Evolutionary conservation across 2,329 filamentous ascomycete genomes (phyloP).

Genomic region (Orbilia ellipsospora): DNA sequence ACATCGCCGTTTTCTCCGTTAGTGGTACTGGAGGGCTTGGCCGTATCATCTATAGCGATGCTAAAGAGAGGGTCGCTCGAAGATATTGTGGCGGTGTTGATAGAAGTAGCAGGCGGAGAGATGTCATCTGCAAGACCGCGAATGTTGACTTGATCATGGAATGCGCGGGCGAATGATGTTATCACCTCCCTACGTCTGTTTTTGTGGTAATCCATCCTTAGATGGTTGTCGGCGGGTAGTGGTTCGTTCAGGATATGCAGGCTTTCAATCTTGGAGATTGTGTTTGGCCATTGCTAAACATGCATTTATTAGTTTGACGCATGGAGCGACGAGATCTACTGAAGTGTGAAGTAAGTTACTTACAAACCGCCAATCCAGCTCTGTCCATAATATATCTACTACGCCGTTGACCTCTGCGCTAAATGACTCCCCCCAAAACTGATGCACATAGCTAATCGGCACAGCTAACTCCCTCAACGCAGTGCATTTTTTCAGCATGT

Average conservation of each 20-base stretch:
- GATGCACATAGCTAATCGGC: constrained; percentile 36
- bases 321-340: too few relatives aligned
- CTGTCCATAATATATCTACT: constrained; percentile 25
- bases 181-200: constrained; percentile 38
- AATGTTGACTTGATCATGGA: constrained; percentile 50
- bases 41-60: background rate
- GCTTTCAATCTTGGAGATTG: constrained; percentile 33
- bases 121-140: constrained; percentile 26
- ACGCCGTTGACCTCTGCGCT: background rate
- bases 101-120: background rate
- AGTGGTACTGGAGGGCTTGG: background rate
- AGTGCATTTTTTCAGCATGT: constrained; percentile 34
- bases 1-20: background rate
- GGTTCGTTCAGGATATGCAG: constrained; percentile 51
- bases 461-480: constrained; percentile 40
- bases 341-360: background rate
- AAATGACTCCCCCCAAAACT: constrained; percentile 16
- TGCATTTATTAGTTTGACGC: too few relatives aligned
- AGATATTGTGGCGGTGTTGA: background rate
- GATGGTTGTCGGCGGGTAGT: constrained; percentile 22
- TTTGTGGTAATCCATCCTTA: constrained; percentile 34
- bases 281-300: constrained; percentile 41
- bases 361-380: constrained; percentile 47
- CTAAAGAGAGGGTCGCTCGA: background rate
- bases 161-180: constrained; percentile 37